phyloP scores from a whole-genome alignment of 2,329 filamentous ascomycete genomes.

The Penicillium griseofulvum region DNA sequence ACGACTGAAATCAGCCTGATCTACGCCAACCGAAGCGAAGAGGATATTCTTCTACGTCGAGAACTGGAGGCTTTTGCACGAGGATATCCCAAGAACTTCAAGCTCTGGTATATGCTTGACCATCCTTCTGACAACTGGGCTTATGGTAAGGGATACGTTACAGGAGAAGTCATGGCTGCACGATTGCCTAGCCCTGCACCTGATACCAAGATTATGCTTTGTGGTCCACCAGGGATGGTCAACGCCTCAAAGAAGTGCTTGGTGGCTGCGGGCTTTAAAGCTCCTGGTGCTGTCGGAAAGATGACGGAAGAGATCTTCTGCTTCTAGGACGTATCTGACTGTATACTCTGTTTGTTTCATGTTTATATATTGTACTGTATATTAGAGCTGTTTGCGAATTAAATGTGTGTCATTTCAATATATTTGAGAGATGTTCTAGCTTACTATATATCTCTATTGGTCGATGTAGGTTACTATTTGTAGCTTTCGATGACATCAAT shows the following conservation, averaged over 20 bases:
- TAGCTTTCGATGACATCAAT: no score
- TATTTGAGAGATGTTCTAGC: no score
- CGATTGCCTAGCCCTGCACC: slow-evolving; percentile 1
- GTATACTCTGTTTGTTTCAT: not conserved
- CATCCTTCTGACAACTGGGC: slow-evolving; percentile 47
- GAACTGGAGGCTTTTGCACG: slow-evolving; percentile 53
- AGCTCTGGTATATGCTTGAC: slow-evolving; percentile 50
- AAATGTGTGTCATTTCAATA: not conserved
- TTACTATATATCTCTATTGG: no score
- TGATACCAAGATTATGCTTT: slow-evolving; percentile 14
- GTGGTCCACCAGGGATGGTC: slow-evolving; percentile 16
- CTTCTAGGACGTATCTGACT: not conserved
- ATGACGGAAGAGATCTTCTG: slow-evolving; percentile 15
- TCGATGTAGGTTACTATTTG: no score
- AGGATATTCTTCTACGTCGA: slow-evolving; percentile 47
- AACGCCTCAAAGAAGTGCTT: slow-evolving; percentile 14
- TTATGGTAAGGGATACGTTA: slow-evolving; percentile 47
- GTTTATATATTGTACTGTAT: not conserved
- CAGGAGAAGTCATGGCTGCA: slow-evolving; percentile 6
- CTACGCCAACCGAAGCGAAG: slow-evolving; percentile 50
- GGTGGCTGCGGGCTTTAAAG: slow-evolving; percentile 8
- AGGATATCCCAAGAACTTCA: slow-evolving; percentile 43
- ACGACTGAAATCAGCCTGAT: slow-evolving; percentile 54
- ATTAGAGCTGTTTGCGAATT: not conserved
- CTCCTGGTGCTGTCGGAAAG: slow-evolving; percentile 10